These are phyloP conservation scores for Alternaria metachromatica DNA, from an alignment of 2,329 filamentous ascomycete genomes.

Conservation along the genomic window DNA sequence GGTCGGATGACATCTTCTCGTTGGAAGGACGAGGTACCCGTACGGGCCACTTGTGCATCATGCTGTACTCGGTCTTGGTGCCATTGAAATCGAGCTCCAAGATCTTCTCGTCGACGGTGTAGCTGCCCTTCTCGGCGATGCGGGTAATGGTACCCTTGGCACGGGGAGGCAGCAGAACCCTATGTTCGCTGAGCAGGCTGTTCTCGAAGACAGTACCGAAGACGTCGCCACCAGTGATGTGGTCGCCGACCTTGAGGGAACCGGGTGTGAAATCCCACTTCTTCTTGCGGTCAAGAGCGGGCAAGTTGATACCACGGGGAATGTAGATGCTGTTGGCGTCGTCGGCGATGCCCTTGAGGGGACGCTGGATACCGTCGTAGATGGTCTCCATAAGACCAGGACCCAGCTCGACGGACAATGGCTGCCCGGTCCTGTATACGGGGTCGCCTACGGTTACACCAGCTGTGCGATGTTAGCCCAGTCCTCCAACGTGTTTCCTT, in stretches of 20 bases:
- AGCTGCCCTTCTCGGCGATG: conserved; percentile 87
- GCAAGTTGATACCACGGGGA: conserved; percentile 87
- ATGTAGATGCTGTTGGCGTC: conserved; percentile 92
- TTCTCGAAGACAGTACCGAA: conserved; percentile 97
- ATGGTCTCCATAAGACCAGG: conserved; percentile 98
- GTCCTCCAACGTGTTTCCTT: background rate
- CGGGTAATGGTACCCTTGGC: conserved; percentile 90
- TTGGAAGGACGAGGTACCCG: conserved; percentile 91
- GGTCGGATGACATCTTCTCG: conserved; percentile 88
- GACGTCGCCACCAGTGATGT: conserved; percentile 94
- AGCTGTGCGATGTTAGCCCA: conserved; percentile 62
- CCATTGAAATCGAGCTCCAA: conserved; percentile 97
- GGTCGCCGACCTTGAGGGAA: conserved; percentile 90
- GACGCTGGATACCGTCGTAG: conserved; percentile 98
- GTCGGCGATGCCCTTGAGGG: conserved; percentile 82
- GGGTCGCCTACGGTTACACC: conserved; percentile 96
- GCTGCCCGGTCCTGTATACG: conserved; percentile 88
- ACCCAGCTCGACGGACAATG: conserved; percentile 94
- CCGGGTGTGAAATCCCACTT: conserved; percentile 95
- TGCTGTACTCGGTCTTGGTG: conserved; percentile 89
- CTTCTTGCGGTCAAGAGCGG: conserved; percentile 86
- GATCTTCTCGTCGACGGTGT: conserved; percentile 92
- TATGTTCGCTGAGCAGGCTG: conserved; percentile 91
- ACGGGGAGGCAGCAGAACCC: conserved; percentile 87
- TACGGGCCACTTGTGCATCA: conserved; percentile 99